Conservation (phyloP, 371 early-diverging fungal genomes). For the Syncephalastrum racemosum region DNA sequence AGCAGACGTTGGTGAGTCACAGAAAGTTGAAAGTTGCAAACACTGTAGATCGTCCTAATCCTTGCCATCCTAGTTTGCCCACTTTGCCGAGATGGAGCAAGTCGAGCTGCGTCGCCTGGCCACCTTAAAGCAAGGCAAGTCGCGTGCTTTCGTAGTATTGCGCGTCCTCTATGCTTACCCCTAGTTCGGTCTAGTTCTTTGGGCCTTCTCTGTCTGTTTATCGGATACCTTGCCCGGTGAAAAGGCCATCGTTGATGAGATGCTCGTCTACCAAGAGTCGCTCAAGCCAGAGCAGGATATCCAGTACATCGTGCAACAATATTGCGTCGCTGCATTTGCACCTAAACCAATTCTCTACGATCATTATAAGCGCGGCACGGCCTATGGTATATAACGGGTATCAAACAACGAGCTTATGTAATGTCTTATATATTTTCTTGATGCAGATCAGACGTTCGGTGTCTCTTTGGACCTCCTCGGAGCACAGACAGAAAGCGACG, state of each 20-base stretch:
- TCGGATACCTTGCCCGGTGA: conserved; percentile 57
- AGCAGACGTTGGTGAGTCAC: conserved; percentile 65
- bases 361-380: conserved; percentile 63
- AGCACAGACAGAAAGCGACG: conserved; percentile 50
- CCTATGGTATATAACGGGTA: conserved; percentile 50
- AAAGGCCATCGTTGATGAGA: conserved; percentile 62
- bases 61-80: conserved; percentile 45
- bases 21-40: conserved; percentile 4
- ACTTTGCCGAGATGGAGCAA: conserved; percentile 60
- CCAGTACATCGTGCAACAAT: conserved; percentile 74
- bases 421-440: not conserved
- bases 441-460: conserved; percentile 71
- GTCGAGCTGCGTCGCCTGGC: conserved; percentile 56
- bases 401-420: not conserved
- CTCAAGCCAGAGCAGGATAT: conserved; percentile 75
- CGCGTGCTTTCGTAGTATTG: not conserved
- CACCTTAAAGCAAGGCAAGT: conserved; percentile 46
- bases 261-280: conserved; percentile 71
- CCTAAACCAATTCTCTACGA: conserved; percentile 73
- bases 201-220: conserved; percentile 59
- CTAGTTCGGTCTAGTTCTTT: conserved; percentile 42
- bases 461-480: conserved; percentile 71
- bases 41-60: not conserved
- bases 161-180: too few relatives aligned
- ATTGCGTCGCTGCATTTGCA: conserved; percentile 68